Percentiles rank a stretch among this genome's conserved stretches.
Conservation (phyloP, 192 early-diverging fungal genomes). For the Ambispora gerdemannii region DNA sequence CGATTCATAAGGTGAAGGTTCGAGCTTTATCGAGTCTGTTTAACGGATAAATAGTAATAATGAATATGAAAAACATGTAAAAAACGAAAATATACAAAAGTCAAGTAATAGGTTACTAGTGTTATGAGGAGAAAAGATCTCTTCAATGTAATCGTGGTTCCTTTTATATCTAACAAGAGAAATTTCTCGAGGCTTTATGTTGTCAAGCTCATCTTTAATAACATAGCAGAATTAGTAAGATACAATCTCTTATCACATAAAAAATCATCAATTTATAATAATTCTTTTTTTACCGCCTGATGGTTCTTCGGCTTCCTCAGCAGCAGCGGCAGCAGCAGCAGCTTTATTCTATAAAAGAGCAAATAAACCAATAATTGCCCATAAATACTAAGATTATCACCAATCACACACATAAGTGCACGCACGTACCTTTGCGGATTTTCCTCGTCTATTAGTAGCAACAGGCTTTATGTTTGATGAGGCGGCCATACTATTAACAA, state of each 20-base stretch:
- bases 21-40: conserved; percentile 36
- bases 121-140: conserved; percentile 64
- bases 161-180: conserved; percentile 61
- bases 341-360: conserved; percentile 3
- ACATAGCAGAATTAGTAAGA: background rate
- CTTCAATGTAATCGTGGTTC: conserved; percentile 62
- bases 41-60: background rate
- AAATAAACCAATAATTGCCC: background rate
- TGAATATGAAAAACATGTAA: background rate
- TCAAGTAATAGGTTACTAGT: conserved; percentile 42
- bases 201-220: conserved; percentile 54
- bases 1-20: conserved; percentile 30
- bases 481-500: background rate
- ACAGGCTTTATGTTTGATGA: background rate
- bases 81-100: background rate
- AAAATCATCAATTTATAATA: background rate
- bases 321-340: background rate
- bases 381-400: background rate
- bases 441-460: background rate
- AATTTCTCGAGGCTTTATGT: conserved; percentile 56
- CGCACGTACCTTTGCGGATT: background rate
- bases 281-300: conserved; percentile 53
- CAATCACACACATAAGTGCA: background rate
- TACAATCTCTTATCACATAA: background rate
- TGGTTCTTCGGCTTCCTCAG: conserved; percentile 54